phyloP scores from a whole-genome alignment of 1,284 basidiomycete genomes.

The Mycena citricolor region DNA sequence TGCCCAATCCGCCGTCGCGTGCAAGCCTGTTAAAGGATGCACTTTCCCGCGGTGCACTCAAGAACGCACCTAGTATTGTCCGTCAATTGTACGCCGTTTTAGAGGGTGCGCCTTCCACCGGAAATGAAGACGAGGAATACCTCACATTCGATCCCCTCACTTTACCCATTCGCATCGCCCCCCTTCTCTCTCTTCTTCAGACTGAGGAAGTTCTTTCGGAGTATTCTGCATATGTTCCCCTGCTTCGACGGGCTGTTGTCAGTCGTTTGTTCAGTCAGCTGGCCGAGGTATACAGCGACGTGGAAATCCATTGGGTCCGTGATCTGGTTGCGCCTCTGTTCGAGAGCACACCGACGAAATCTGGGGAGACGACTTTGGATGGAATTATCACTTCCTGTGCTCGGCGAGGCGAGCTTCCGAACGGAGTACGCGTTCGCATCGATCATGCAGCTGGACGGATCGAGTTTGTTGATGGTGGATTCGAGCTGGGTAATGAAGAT shows the following conservation, averaged over 20 bases:
- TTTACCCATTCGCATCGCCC: conserved; percentile 82
- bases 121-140: too few species aligned
- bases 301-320: conserved; percentile 78
- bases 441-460: conserved; percentile 90
- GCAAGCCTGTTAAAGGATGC: conserved; percentile 85
- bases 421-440: conserved; percentile 67
- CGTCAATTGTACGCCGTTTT: conserved; percentile 88
- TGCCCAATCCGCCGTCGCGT: conserved; percentile 85
- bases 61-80: conserved; percentile 75
- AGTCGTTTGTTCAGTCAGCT: conserved; percentile 94
- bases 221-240: conserved; percentile 83
- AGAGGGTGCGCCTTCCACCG: too few species aligned
- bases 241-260: conserved; percentile 90
- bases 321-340: conserved; percentile 77
- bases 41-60: conserved; percentile 85
- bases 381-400: conserved; percentile 93
- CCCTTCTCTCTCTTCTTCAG: conserved; percentile 73
- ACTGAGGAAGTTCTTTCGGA: conserved; percentile 39
- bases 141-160: conserved; percentile 94
- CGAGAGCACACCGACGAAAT: conserved; percentile 47
- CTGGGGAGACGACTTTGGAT: conserved; percentile 81
- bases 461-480: conserved; percentile 82
- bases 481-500: conserved; percentile 46
- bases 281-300: conserved; percentile 90
- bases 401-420: conserved; percentile 79